Conservation (phyloP, 768 basidiomycete genomes). For the Ramaria sp. region DNA sequence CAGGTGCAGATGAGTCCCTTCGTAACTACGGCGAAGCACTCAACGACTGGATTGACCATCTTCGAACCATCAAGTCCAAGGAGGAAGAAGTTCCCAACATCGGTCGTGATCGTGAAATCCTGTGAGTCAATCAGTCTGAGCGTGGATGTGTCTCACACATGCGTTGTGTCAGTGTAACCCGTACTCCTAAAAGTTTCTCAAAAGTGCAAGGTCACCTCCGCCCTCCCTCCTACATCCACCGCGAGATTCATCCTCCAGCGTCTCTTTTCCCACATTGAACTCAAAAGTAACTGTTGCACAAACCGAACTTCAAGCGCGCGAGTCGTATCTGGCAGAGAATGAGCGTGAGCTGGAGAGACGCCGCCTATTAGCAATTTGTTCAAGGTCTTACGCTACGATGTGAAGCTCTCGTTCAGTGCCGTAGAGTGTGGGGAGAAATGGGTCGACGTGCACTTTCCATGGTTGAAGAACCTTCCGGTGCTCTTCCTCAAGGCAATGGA, state of each 20-base stretch:
- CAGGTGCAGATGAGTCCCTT: constrained; percentile 59
- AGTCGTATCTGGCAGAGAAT: constrained; percentile 58
- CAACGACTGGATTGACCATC: constrained; percentile 54
- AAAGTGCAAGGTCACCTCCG: constrained; percentile 38
- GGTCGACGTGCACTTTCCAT: constrained; percentile 51
- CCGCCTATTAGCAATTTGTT: constrained; percentile 43
- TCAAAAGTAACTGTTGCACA: constrained; percentile 57
- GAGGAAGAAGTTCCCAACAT: constrained; percentile 68
- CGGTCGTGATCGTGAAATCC: constrained; percentile 68
- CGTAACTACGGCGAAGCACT: constrained; percentile 47
- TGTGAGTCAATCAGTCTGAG: constrained; percentile 32
- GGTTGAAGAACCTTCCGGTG: constrained; percentile 18
- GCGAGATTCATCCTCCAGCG: constrained; percentile 12
- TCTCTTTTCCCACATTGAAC: constrained; percentile 13
- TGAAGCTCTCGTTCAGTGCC: constrained; percentile 58
- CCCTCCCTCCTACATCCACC: constrained; percentile 25
- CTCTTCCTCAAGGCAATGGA: constrained; percentile 12
- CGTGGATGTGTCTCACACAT: not conserved
- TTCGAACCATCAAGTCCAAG: constrained; percentile 48
- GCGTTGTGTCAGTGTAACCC: constrained; percentile 44
- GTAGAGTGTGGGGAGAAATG: constrained; percentile 55
- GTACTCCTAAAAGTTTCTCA: constrained; percentile 65
- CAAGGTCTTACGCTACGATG: constrained; percentile 55
- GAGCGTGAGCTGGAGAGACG: constrained; percentile 50
- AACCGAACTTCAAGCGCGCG: constrained; percentile 73